A percentile compares a stretch with the other conserved stretches of the same genome.
Conservation (phyloP, 2,329 filamentous ascomycete species). For the Fusarium chlamydosporum region DNA sequence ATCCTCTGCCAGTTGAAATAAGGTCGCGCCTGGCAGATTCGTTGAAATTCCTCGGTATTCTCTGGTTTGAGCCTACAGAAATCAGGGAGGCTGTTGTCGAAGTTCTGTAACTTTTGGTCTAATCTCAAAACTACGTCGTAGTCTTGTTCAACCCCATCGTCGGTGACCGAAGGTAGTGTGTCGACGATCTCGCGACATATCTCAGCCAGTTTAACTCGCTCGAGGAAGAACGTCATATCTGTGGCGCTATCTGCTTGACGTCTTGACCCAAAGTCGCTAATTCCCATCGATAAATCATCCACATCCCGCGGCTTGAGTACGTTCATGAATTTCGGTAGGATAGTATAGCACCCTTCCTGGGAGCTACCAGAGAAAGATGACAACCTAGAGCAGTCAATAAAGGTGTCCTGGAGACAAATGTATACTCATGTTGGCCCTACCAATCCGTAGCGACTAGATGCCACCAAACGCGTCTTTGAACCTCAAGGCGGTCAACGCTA, state of each 20-base stretch:
- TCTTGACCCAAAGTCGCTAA: not conserved
- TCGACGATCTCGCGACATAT: conserved; percentile 18
- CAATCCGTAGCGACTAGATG: conserved; percentile 19
- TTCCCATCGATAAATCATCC: not conserved
- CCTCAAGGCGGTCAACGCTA: not conserved
- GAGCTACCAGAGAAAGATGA: conserved; percentile 3
- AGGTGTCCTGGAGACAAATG: fast-evolving
- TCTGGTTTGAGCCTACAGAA: not conserved
- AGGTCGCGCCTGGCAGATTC: not conserved
- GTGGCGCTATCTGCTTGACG: not conserved
- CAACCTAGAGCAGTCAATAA: not conserved
- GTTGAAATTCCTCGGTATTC: not conserved
- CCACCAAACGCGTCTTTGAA: conserved; percentile 21
- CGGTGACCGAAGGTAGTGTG: not conserved
- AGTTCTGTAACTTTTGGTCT: not conserved
- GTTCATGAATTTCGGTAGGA: conserved; percentile 13
- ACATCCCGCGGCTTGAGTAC: not conserved
- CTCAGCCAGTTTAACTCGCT: not conserved
- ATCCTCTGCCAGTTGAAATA: conserved; percentile 13
- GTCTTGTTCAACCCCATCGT: not conserved
- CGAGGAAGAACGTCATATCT: conserved; percentile 15
- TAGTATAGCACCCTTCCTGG: conserved; percentile 7
- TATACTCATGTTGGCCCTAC: not conserved
- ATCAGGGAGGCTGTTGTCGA: not conserved
- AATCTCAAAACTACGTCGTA: conserved; percentile 4